Percentiles rank a stretch among this genome's conserved stretches.
Evolutionary conservation across 1,284 basidiomycete genomes (phyloP).

Genomic region (Tylopilus orsonianus): DNA sequence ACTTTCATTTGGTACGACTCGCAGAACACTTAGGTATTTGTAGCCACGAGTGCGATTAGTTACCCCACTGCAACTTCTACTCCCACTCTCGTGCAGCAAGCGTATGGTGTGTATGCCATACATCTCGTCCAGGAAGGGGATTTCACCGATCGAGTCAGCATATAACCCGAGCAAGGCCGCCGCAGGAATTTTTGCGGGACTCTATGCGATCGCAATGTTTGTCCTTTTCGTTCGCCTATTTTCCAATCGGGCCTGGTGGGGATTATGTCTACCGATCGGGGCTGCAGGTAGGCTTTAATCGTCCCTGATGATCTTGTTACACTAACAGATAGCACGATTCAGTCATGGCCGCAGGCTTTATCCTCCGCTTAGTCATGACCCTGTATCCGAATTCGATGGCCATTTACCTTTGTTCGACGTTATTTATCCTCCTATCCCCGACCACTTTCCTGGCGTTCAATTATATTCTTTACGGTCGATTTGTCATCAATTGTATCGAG

Average conservation of each 20-base stretch:
- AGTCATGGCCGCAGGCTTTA: conserved; percentile 23
- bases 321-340: neutral
- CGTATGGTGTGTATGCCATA: neutral
- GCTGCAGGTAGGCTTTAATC: conserved; percentile 14
- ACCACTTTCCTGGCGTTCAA: conserved; percentile 34
- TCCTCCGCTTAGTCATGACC: conserved; percentile 16
- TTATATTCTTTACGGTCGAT: conserved; percentile 32
- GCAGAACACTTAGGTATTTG: neutral
- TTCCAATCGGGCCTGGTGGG: conserved; percentile 29
- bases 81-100: conserved; percentile 11
- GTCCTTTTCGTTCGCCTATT: conserved; percentile 19
- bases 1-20: neutral
- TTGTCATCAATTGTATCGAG: conserved; percentile 23
- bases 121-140: neutral
- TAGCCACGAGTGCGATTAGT: conserved; percentile 6
- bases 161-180: conserved; percentile 26
- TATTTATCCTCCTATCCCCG: conserved; percentile 25
- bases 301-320: neutral
- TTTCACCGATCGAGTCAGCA: conserved; percentile 6
- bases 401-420: conserved; percentile 9
- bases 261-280: conserved; percentile 32
- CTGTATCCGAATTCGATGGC: conserved; percentile 16
- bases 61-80: conserved; percentile 6
- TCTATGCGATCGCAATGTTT: conserved; percentile 21
- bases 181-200: conserved; percentile 20